Evolutionary conservation across 352 stramenopile genomes (phyloP).

Genomic region (Globisporangium cystogenes): DNA sequence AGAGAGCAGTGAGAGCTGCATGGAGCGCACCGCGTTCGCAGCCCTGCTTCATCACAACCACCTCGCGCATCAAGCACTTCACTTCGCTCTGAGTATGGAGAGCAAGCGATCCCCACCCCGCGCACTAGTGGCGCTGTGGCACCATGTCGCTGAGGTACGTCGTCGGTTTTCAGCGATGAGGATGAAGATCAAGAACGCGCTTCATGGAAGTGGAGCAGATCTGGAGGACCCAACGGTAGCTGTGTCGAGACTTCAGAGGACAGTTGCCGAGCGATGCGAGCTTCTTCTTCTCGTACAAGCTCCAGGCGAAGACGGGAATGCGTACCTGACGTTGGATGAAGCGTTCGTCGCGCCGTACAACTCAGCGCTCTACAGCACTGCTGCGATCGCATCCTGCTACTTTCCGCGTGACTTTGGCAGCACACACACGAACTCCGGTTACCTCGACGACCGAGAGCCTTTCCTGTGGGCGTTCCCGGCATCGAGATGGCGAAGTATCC

Average conservation of each 20-base stretch:
- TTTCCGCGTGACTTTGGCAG: background rate
- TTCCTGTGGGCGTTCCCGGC: conserved; percentile 35
- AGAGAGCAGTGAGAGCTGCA: conserved; percentile 7
- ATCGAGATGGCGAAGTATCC: conserved; percentile 44
- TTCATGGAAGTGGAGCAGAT: background rate
- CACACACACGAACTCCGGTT: conserved; percentile 21
- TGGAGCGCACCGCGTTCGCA: conserved; percentile 56
- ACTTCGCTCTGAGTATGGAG: conserved; percentile 18
- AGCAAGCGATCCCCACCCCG: conserved; percentile 13
- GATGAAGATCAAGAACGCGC: conserved; percentile 32
- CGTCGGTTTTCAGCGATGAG: conserved; percentile 33
- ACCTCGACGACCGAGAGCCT: conserved; percentile 18
- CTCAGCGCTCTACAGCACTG: conserved; percentile 13
- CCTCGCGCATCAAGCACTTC: conserved; percentile 20
- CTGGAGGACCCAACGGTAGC: background rate
- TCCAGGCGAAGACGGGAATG: conserved; percentile 25
- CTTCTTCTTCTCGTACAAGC: conserved; percentile 29
- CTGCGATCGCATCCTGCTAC: background rate
- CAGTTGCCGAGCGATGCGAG: conserved; percentile 36
- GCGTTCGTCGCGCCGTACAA: conserved; percentile 29
- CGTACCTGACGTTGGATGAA: conserved; percentile 20
- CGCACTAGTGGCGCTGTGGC: conserved; percentile 35
- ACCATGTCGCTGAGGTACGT: conserved; percentile 43
- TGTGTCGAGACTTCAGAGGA: conserved; percentile 13
- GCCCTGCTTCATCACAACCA: conserved; percentile 53